These are phyloP conservation scores for Cryptococcus maquisensis DNA, from an alignment of 1,284 basidiomycete genomes.

Conservation along the genomic window DNA sequence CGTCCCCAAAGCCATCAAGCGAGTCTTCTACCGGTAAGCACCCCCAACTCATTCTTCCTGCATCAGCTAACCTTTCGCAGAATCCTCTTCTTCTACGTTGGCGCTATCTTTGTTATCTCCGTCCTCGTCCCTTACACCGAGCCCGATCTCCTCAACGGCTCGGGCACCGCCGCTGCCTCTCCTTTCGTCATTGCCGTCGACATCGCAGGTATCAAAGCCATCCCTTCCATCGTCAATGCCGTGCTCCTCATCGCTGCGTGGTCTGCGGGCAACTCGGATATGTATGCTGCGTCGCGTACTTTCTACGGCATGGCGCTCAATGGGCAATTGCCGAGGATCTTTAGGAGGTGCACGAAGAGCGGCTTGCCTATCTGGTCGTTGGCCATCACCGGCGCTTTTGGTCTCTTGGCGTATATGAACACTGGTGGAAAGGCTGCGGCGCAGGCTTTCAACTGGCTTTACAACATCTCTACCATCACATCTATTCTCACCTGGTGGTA, in stretches of 20 bases:
- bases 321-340: slow-evolving; percentile 51
- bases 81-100: slow-evolving; percentile 65
- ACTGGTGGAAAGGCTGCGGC: slow-evolving; percentile 27
- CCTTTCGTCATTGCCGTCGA: slow-evolving; percentile 68
- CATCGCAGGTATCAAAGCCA: slow-evolving; percentile 62
- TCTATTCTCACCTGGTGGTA: slow-evolving; percentile 61
- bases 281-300: slow-evolving; percentile 37
- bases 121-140: slow-evolving; percentile 66
- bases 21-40: background rate
- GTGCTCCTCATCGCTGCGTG: slow-evolving; percentile 25
- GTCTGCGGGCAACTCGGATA: slow-evolving; percentile 27
- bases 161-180: slow-evolving; percentile 62
- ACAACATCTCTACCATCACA: slow-evolving; percentile 64
- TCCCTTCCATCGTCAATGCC: slow-evolving; percentile 57
- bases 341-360: slow-evolving; percentile 61
- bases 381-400: slow-evolving; percentile 52
- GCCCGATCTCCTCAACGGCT: slow-evolving; percentile 53
- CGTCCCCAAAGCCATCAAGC: slow-evolving; percentile 50
- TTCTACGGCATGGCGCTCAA: slow-evolving; percentile 6
- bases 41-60: background rate
- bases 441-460: slow-evolving; percentile 55
- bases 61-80: slow-evolving; percentile 57
- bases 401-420: slow-evolving; percentile 56
- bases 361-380: slow-evolving; percentile 67
- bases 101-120: slow-evolving; percentile 57